phyloP scores from a whole-genome alignment of 495 filamentous ascomycete genomes.

The Aspergillus mulundensis region DNA sequence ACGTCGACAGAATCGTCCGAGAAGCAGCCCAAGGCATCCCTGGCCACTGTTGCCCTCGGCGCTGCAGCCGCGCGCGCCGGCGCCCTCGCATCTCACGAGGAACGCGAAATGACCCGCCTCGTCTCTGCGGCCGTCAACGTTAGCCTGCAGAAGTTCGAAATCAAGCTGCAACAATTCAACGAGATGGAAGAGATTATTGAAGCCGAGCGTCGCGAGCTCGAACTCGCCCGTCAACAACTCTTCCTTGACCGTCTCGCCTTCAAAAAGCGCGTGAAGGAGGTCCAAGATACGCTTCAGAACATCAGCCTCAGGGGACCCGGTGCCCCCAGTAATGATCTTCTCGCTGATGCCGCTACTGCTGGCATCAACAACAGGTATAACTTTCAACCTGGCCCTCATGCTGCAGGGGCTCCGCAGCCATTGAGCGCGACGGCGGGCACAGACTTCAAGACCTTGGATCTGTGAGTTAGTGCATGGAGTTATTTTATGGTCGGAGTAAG shows the following conservation, averaged over 20 bases:
- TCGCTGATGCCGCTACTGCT: slow-evolving; percentile 42
- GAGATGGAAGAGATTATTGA: slow-evolving; percentile 91
- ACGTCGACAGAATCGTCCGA: slow-evolving; percentile 22
- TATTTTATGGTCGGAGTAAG: neutral
- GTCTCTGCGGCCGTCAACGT: slow-evolving; percentile 82
- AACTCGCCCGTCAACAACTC: slow-evolving; percentile 83
- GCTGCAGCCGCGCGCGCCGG: slow-evolving; percentile 79
- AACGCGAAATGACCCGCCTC: slow-evolving; percentile 90
- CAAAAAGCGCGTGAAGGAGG: slow-evolving; percentile 77
- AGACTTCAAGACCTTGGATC: slow-evolving; percentile 46
- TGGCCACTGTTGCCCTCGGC: slow-evolving; percentile 78
- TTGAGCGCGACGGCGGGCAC: slow-evolving; percentile 57
- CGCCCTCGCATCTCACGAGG: slow-evolving; percentile 88
- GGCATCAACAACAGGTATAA: slow-evolving; percentile 54
- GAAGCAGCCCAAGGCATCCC: slow-evolving; percentile 39
- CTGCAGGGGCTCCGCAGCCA: slow-evolving; percentile 53
- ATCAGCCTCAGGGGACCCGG: slow-evolving; percentile 52
- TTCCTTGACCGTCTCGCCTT: slow-evolving; percentile 89
- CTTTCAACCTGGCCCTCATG: slow-evolving; percentile 50
- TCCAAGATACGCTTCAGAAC: slow-evolving; percentile 69
- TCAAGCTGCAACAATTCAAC: slow-evolving; percentile 87
- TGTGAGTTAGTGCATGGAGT: slow-evolving; percentile 25
- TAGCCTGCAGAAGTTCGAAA: slow-evolving; percentile 75
- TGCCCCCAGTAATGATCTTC: slow-evolving; percentile 53
- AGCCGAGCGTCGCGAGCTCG: slow-evolving; percentile 87